These are phyloP conservation scores for Pterocarpus santalinus DNA, from an alignment of 306 rosid species.

Conservation along the genomic window DNA sequence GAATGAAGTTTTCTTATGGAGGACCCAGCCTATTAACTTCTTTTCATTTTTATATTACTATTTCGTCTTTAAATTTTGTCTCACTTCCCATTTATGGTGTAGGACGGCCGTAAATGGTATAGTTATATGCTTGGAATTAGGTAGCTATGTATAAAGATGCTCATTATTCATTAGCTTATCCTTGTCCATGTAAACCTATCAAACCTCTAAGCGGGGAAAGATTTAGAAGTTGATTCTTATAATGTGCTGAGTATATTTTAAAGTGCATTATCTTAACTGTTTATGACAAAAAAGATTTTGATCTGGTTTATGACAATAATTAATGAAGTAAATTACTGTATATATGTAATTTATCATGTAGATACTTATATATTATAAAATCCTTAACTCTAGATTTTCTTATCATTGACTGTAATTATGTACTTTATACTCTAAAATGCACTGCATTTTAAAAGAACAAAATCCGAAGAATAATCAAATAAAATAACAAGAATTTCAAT, in stretches of 20 bases:
- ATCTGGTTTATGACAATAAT: too few relatives aligned
- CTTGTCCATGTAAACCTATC: neutral
- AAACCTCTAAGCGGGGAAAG: neutral
- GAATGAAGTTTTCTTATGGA: conserved; percentile 53
- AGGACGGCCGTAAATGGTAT: conserved; percentile 39
- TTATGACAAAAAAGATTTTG: too few relatives aligned
- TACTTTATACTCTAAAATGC: too few relatives aligned
- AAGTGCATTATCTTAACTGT: too few relatives aligned
- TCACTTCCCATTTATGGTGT: conserved; percentile 51
- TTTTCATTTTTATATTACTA: conserved; percentile 19
- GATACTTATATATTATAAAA: too few relatives aligned
- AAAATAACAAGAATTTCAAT: neutral
- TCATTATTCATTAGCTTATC: neutral
- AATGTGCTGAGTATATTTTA: too few relatives aligned
- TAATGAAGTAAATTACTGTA: too few relatives aligned
- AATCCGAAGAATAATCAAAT: neutral
- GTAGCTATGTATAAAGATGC: conserved; percentile 36
- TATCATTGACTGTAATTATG: too few relatives aligned
- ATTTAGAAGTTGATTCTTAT: neutral
- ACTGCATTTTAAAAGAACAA: too few relatives aligned
- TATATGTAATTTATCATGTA: too few relatives aligned
- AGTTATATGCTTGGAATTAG: conserved; percentile 35
- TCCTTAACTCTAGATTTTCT: too few relatives aligned
- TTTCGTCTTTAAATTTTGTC: conserved; percentile 62
- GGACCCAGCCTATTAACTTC: conserved; percentile 40